Evolutionary conservation across 805 yeast genomes (phyloP).

Genomic region (Candida gorgasii): DNA sequence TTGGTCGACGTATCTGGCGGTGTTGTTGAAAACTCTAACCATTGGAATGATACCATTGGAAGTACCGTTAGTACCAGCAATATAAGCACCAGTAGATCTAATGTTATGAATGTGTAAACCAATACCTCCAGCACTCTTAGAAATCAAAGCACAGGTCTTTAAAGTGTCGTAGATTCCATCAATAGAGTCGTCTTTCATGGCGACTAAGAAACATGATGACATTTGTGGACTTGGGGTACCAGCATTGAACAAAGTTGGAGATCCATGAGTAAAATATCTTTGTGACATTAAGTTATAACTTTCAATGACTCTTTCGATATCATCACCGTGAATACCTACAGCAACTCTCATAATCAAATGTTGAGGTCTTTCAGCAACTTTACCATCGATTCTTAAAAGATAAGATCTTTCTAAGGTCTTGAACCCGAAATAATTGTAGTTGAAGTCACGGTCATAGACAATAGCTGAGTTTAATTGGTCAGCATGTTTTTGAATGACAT

Average conservation of each 20-base stretch:
- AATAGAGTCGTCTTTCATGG: conserved; percentile 63
- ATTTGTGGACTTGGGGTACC: conserved; percentile 62
- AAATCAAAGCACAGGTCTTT: conserved; percentile 61
- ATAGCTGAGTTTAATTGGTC: conserved; percentile 48
- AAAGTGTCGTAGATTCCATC: conserved; percentile 64
- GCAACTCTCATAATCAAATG: conserved; percentile 64
- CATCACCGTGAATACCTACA: conserved; percentile 59
- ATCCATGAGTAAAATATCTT: conserved; percentile 60
- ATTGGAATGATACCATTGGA: conserved; percentile 64
- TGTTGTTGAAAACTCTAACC: conserved; percentile 63
- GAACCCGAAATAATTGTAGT: conserved; percentile 60
- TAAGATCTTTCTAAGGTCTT: conserved; percentile 63
- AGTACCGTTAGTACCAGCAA: conserved; percentile 64
- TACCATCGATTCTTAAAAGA: conserved; percentile 53
- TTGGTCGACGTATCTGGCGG: conserved; percentile 65
- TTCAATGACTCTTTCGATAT: conserved; percentile 53
- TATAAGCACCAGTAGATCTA: conserved; percentile 59
- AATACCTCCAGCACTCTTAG: conserved; percentile 65
- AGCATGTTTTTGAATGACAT: conserved; percentile 36
- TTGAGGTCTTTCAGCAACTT: conserved; percentile 63
- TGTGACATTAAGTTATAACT: conserved; percentile 61
- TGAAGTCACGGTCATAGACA: conserved; percentile 51
- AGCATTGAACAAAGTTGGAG: conserved; percentile 62
- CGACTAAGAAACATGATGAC: conserved; percentile 64
- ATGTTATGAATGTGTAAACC: conserved; percentile 63